Evolutionary conservation across 495 filamentous ascomycete genomes (phyloP).

Genomic region (Apodospora peruviana): DNA sequence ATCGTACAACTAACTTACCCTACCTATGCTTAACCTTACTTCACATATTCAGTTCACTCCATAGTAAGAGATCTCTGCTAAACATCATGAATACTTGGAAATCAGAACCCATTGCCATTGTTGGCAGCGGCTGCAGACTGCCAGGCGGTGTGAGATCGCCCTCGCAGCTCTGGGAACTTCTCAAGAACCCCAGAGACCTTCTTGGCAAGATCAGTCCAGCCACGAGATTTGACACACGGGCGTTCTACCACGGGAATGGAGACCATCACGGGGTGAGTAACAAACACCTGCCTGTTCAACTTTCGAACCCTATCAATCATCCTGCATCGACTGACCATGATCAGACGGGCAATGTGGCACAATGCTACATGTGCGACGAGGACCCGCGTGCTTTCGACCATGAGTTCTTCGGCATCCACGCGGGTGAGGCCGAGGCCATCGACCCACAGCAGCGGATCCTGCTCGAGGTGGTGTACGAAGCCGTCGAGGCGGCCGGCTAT

Average conservation of each 20-base stretch:
- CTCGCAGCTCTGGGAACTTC: slow-evolving; percentile 38
- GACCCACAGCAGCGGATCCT: slow-evolving; percentile 50
- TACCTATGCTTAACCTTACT: too few species aligned
- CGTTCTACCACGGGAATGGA: slow-evolving; percentile 51
- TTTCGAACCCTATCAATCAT: not conserved
- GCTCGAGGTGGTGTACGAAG: slow-evolving; percentile 47
- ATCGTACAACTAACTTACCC: too few species aligned
- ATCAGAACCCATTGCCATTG: slow-evolving; percentile 39
- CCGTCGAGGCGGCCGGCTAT: slow-evolving; percentile 49
- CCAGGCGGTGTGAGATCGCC: slow-evolving; percentile 39
- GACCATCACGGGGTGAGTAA: slow-evolving; percentile 1
- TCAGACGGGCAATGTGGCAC: slow-evolving; percentile 30
- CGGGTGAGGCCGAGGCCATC: slow-evolving; percentile 41
- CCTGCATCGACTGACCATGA: not conserved
- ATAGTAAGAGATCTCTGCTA: too few species aligned
- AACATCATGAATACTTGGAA: not conserved
- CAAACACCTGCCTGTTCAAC: not conserved
- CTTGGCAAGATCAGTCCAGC: slow-evolving; percentile 42
- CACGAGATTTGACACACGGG: slow-evolving; percentile 50
- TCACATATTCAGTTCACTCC: too few species aligned
- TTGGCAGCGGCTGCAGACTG: slow-evolving; percentile 49
- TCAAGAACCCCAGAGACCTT: slow-evolving; percentile 3
- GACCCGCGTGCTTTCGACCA: slow-evolving; percentile 39
- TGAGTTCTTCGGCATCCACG: slow-evolving; percentile 46
- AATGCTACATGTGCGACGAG: slow-evolving; percentile 57